These are phyloP conservation scores for Gynochthodes officinalis DNA, from an alignment of 257 asterid species.

Conservation along the genomic window DNA sequence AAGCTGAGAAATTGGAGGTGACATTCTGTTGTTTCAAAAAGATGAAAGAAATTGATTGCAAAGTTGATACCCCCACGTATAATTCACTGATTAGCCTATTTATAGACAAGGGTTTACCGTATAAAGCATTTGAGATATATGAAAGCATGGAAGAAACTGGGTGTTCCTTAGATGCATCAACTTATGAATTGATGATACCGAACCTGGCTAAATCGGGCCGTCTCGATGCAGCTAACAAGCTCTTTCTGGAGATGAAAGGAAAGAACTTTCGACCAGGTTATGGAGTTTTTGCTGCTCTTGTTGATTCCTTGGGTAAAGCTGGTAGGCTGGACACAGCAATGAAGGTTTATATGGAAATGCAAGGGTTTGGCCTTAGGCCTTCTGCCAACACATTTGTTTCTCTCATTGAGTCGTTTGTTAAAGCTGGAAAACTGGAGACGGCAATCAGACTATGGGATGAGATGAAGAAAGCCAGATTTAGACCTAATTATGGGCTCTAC, in stretches of 20 bases:
- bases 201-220: slow-evolving; percentile 90
- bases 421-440: slow-evolving; percentile 85
- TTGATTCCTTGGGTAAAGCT: slow-evolving; percentile 58
- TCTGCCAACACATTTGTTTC: slow-evolving; percentile 86
- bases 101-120: slow-evolving; percentile 73
- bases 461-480: slow-evolving; percentile 84
- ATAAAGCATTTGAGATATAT: slow-evolving; percentile 90
- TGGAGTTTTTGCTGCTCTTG: slow-evolving; percentile 38
- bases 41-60: slow-evolving; percentile 67
- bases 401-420: slow-evolving; percentile 78
- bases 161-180: slow-evolving; percentile 71
- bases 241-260: slow-evolving; percentile 49
- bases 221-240: slow-evolving; percentile 62
- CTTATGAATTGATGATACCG: slow-evolving; percentile 90
- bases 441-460: slow-evolving; percentile 90
- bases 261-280: slow-evolving; percentile 35
- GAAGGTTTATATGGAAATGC: slow-evolving; percentile 87
- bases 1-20: slow-evolving; percentile 92
- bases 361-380: slow-evolving; percentile 76
- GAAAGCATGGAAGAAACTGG: slow-evolving; percentile 86
- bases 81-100: slow-evolving; percentile 81
- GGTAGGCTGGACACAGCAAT: slow-evolving; percentile 80
- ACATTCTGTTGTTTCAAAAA: slow-evolving; percentile 94
- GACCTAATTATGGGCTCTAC: slow-evolving; percentile 90
- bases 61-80: slow-evolving; percentile 68